A percentile compares a stretch with the other conserved stretches of the same genome.
phyloP scores from a whole-genome alignment of 169 alveolate species.

The Toxoplasma gondii region DNA sequence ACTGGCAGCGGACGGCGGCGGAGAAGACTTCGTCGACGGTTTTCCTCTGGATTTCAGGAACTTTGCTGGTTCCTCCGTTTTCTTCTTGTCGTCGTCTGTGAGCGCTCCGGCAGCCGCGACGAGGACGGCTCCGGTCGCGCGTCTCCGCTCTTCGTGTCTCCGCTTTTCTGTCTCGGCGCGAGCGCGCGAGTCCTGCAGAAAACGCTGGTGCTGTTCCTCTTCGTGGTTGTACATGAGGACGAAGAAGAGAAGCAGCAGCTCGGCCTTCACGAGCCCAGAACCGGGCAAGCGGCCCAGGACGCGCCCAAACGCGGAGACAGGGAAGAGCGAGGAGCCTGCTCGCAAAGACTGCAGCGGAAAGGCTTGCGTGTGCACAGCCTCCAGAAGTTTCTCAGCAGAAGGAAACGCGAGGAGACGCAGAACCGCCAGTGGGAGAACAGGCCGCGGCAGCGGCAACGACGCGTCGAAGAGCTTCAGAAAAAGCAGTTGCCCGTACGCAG shows the following conservation, averaged over 20 bases:
- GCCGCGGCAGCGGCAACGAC: neutral
- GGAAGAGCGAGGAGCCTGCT: neutral
- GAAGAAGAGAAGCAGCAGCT: conserved; percentile 50
- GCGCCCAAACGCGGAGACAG: neutral
- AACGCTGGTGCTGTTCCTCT: conserved; percentile 37
- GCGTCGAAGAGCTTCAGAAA: conserved; percentile 11
- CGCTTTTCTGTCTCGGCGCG: neutral
- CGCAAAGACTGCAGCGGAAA: conserved; percentile 1
- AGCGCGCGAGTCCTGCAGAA: conserved; percentile 29
- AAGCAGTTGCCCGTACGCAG: neutral
- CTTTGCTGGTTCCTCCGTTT: neutral
- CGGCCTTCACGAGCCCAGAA: conserved; percentile 33
- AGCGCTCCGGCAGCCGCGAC: neutral
- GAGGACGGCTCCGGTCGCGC: neutral
- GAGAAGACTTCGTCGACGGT: neutral
- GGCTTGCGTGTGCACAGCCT: neutral
- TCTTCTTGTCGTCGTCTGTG: neutral
- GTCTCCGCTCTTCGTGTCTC: neutral
- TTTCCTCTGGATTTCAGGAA: neutral
- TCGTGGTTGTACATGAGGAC: conserved; percentile 43
- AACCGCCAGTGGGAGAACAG: neutral
- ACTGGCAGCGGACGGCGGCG: neutral
- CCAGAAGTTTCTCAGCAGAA: conserved; percentile 4
- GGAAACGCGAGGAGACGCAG: conserved; percentile 14
- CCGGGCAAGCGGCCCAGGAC: neutral